A percentile compares a stretch with the other conserved stretches of the same genome.
Evolutionary conservation across 106 monocot genomes (phyloP).

Genomic region (Dendrobium chrysotoxum): DNA sequence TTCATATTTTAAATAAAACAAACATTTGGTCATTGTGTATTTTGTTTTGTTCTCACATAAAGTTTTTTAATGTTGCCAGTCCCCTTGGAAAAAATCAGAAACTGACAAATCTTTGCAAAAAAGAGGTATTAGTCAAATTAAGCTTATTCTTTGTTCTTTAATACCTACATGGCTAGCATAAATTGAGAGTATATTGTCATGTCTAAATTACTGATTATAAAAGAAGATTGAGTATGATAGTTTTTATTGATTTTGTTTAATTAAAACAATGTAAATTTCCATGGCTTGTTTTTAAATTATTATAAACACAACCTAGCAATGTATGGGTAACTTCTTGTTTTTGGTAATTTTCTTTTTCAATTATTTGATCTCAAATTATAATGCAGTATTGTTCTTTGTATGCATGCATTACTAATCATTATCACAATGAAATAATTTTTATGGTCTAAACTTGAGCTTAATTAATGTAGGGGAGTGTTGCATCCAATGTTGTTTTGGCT

Average conservation of each 20-base stretch:
- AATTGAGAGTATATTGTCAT: neutral
- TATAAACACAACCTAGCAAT: neutral
- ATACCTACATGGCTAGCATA: neutral
- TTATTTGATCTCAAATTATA: no score
- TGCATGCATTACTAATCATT: no score
- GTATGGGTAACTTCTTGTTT: neutral
- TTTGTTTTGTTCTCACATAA: neutral
- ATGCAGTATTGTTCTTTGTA: no score
- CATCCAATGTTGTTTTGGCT: neutral
- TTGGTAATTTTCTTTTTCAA: neutral
- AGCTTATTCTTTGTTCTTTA: neutral
- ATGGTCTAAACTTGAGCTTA: no score
- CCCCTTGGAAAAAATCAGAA: neutral
- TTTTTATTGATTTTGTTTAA: neutral
- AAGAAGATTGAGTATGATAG: neutral
- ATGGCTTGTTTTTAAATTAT: neutral
- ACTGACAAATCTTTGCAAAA: neutral
- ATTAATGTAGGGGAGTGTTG: conserved; percentile 2
- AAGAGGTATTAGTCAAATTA: neutral
- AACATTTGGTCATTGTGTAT: neutral
- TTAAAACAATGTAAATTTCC: neutral
- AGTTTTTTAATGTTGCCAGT: neutral
- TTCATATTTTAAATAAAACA: no score
- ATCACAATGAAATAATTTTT: no score
- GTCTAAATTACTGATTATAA: neutral